These are phyloP conservation scores for Agroathelia rolfsii DNA, from an alignment of 1,284 basidiomycete species.

Conservation along the genomic window DNA sequence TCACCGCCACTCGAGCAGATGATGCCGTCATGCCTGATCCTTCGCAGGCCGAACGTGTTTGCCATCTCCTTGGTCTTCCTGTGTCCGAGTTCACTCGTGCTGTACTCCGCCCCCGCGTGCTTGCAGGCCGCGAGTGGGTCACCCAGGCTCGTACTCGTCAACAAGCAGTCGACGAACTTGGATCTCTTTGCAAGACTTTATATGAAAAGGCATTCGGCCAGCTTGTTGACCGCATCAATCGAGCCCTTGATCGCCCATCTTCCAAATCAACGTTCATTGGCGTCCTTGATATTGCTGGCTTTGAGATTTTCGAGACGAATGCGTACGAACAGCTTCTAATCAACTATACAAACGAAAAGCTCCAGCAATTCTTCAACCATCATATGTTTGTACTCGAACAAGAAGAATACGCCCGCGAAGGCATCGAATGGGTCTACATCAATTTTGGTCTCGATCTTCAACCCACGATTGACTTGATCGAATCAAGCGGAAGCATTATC, in stretches of 20 bases:
- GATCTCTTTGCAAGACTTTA: slow-evolving; percentile 88
- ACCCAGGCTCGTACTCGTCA: slow-evolving; percentile 86
- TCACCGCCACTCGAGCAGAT: slow-evolving; percentile 76
- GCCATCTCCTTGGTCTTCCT: slow-evolving; percentile 90
- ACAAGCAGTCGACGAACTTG: slow-evolving; percentile 91
- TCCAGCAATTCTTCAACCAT: slow-evolving; percentile 98
- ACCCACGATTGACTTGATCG: slow-evolving; percentile 97
- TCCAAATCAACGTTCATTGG: slow-evolving; percentile 95
- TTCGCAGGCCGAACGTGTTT: slow-evolving; percentile 82
- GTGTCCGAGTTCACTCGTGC: slow-evolving; percentile 85
- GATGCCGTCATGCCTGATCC: slow-evolving; percentile 82
- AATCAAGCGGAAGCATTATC: slow-evolving; percentile 63
- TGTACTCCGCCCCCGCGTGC: slow-evolving; percentile 79
- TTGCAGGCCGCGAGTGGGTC: slow-evolving; percentile 96
- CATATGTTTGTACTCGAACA: slow-evolving; percentile 99
- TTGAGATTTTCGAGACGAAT: slow-evolving; percentile 90
- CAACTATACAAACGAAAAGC: slow-evolving; percentile 97
- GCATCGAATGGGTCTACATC: slow-evolving; percentile 97
- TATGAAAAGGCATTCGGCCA: slow-evolving; percentile 96
- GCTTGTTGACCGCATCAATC: slow-evolving; percentile 93
- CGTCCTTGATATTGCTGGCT: slow-evolving; percentile 98
- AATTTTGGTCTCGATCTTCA: slow-evolving; percentile 98
- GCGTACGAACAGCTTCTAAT: slow-evolving; percentile 98
- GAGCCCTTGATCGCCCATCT: slow-evolving; percentile 86
- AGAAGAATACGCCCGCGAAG: slow-evolving; percentile 95